Evolutionary conservation across 345 rosid genomes (phyloP), one percentile per base, ranked within the genome.

Genomic region (Euphorbia peplus): DNA sequence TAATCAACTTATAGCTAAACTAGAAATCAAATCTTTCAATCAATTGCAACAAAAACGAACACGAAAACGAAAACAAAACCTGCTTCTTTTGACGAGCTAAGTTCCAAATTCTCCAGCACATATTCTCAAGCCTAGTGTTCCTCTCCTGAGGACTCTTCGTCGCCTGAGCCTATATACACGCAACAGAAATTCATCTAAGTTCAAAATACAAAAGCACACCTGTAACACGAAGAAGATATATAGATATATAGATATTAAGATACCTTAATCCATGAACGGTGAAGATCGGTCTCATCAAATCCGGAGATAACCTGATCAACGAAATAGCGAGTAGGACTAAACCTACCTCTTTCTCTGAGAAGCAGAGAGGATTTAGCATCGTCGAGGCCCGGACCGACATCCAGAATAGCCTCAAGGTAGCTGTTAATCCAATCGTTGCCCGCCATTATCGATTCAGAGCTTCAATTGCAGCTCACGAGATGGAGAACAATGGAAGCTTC

Each of bases 51-150:
- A 32, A 21, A 9, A 0, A 58, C 3, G 6, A 32, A 18, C 35
- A 28, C 26, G 3, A 39, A 21, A 9, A n/a, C n/a, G n/a, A n/a
- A 0, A 58, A 57, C 21, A 0, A 37, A 46, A 95, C 98, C 97
- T 95, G 98, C 80, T 95, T 95, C 89, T 95, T 95, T 75, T 92
- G 96, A 66, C 99, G 96, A 80, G 98, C 99, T 70, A 91, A 77
- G 85, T 95, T 90, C 99, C 96, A 95, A 76, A 92, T 95, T 90
- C 99, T 83, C 98, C 98, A 95, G 42, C 98, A 92, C 99, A 92
- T 95, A 60, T 95, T 95, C 92, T 95, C 99, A 92, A 92, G 71
- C 63, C 99, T 78, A 1, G 97, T 95, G 35, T 95, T 92, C 83
- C 99, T 92, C 89, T 95, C 99, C 76, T 87, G 95, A 2, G 98